Evolutionary conservation across 1,139 yeast species (phyloP).

Genomic region (Pichia sp.): DNA sequence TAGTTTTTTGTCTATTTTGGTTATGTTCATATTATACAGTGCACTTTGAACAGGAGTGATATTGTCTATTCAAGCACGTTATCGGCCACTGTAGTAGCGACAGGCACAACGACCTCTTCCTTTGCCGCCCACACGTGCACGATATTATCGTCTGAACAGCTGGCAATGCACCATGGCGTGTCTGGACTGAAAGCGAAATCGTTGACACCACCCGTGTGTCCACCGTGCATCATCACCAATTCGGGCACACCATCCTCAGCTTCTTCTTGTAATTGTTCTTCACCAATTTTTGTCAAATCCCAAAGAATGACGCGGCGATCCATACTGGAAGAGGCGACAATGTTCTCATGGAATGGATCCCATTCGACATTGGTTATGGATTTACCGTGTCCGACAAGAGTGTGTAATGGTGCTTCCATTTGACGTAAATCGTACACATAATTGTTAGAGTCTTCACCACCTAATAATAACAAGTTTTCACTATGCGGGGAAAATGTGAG

Average conservation of each 20-base stretch:
- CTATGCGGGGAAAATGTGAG: slow-evolving; percentile 61
- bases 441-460: slow-evolving; percentile 62
- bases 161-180: slow-evolving; percentile 66
- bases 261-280: slow-evolving; percentile 72
- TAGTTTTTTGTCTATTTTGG: no score
- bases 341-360: slow-evolving; percentile 64
- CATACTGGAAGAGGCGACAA: slow-evolving; percentile 65
- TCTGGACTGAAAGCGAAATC: slow-evolving; percentile 67
- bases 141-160: slow-evolving; percentile 70
- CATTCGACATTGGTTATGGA: slow-evolving; percentile 64
- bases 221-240: slow-evolving; percentile 79
- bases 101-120: slow-evolving; percentile 36
- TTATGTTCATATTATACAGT: no score
- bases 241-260: slow-evolving; percentile 81
- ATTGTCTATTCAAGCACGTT: no score
- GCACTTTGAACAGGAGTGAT: no score
- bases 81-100: no score
- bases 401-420: slow-evolving; percentile 42
- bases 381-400: slow-evolving; percentile 73
- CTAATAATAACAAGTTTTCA: slow-evolving; percentile 52
- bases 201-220: slow-evolving; percentile 69
- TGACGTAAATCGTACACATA: slow-evolving; percentile 55
- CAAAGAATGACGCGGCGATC: slow-evolving; percentile 68
- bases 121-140: slow-evolving; percentile 68
- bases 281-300: slow-evolving; percentile 69